Evolutionary conservation across 768 basidiomycete genomes (phyloP), one percentile per base, ranked within the genome.

Genomic region (Amanita subjunquillea): DNA sequence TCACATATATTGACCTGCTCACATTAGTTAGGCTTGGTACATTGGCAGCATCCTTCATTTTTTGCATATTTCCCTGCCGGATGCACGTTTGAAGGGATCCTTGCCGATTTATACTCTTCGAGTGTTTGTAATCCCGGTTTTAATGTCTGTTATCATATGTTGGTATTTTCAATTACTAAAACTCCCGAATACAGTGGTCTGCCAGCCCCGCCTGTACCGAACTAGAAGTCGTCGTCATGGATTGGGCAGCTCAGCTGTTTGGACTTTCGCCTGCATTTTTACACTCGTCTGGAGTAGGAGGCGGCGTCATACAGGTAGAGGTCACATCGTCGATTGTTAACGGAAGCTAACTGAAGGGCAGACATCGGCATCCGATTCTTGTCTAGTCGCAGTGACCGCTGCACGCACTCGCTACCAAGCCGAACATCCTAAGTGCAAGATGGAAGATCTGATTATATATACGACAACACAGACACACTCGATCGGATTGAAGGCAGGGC

Each of bases 21-120:
- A 46, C 39, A 38, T 12, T 45, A 9, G 45, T 51, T 50, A 84
- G 88, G 91, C 1, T 71, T 95, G 23, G 88, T 89, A 0, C 85
- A 89, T 63, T 97, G 94, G 93, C 88, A 91, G 62, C 88, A 91
- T 56, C 90, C 91, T 4, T 83, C 79, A 12, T 95, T 95, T 70
- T 91, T 89, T 59, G 91, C 83, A 1, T 95, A 87, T 66, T 95
- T 86, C 62, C 89, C 92, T 0, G 78, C 85, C 3, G 82, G 80
- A 25, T 79, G 78, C 50, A 88, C 82, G 0, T 91, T 89, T 59
- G 87, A 85, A 63, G 80, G 84, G 17, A 87, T 93, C 46, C 72
- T 96, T 2, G 94, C 79, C 4, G 93, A 96, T 56, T 66, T 96
- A 13, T 90, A 91, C 56, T 73, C 91, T 0, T 79, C 75, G 12